Evolutionary conservation across 192 early-diverging fungal genomes (phyloP).

Genomic region (Coemansia sp.): DNA sequence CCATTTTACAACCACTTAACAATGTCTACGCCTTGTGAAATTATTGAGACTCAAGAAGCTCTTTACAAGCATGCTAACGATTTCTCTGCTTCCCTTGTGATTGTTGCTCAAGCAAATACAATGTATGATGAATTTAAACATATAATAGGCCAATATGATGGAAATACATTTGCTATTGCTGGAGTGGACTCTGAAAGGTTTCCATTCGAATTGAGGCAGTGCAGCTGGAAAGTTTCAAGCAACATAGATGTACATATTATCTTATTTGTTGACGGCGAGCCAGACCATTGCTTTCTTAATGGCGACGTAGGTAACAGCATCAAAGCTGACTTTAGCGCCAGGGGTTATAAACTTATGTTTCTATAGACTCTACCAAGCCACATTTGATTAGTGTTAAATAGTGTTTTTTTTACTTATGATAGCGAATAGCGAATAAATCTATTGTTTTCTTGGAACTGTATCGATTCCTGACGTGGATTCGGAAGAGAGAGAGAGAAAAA

Average conservation of each 20-base stretch:
- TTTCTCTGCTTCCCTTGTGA: neutral
- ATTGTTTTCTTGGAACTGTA: no score
- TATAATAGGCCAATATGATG: neutral
- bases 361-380: no score
- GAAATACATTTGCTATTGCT: neutral
- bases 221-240: neutral
- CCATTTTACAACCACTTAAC: neutral
- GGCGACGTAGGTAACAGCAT: neutral
- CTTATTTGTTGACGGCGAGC: neutral
- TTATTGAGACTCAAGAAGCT: neutral
- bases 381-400: no score
- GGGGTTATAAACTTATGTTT: no score
- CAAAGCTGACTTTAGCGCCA: neutral
- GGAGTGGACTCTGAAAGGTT: neutral
- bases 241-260: neutral
- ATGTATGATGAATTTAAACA: neutral
- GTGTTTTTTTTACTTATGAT: no score
- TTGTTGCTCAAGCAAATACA: neutral
- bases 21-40: neutral
- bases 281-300: neutral
- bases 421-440: no score
- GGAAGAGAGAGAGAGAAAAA: no score
- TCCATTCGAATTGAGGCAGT: neutral
- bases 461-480: no score
- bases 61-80: neutral